Percentiles rank a stretch among this genome's conserved stretches.
phyloP scores from a whole-genome alignment of 352 stramenopile species.

The Pythium apleroticum region DNA sequence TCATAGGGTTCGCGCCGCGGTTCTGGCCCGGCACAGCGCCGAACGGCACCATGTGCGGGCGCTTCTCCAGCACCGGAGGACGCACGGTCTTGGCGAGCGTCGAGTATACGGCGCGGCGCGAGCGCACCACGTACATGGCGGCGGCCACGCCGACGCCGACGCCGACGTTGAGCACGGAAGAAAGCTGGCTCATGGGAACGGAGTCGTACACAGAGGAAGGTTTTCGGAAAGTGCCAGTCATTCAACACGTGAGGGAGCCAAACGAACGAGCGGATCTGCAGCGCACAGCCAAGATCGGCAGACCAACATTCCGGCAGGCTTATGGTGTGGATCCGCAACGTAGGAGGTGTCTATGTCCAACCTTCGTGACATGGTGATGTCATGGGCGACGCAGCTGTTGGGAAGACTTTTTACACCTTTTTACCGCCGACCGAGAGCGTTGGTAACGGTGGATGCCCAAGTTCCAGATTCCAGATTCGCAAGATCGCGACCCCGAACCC shows the following conservation, averaged over 20 bases:
- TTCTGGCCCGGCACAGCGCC: constrained; percentile 78
- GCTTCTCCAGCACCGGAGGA: constrained; percentile 68
- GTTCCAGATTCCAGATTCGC: background rate
- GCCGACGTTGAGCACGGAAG: constrained; percentile 40
- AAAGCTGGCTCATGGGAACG: constrained; percentile 47
- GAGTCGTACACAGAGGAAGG: background rate
- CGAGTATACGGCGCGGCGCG: constrained; percentile 63
- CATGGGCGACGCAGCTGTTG: constrained; percentile 5
- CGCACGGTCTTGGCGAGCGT: constrained; percentile 38
- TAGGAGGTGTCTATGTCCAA: constrained; percentile 5
- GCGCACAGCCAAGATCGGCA: constrained; percentile 11
- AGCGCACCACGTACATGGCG: constrained; percentile 58
- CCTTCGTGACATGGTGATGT: constrained; percentile 13
- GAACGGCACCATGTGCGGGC: constrained; percentile 81
- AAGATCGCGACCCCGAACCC: background rate
- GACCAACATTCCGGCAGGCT: background rate
- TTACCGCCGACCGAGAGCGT: constrained; percentile 13
- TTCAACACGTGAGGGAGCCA: background rate
- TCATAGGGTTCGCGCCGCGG: constrained; percentile 84
- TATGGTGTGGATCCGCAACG: constrained; percentile 15
- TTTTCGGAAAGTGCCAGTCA: background rate
- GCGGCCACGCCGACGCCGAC: constrained; percentile 54
- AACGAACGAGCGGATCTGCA: constrained; percentile 14
- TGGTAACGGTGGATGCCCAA: background rate
- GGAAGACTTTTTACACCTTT: constrained; percentile 11